phyloP scores from a whole-genome alignment of 495 filamentous ascomycete species.

The Xanthoparmelia taractica region DNA sequence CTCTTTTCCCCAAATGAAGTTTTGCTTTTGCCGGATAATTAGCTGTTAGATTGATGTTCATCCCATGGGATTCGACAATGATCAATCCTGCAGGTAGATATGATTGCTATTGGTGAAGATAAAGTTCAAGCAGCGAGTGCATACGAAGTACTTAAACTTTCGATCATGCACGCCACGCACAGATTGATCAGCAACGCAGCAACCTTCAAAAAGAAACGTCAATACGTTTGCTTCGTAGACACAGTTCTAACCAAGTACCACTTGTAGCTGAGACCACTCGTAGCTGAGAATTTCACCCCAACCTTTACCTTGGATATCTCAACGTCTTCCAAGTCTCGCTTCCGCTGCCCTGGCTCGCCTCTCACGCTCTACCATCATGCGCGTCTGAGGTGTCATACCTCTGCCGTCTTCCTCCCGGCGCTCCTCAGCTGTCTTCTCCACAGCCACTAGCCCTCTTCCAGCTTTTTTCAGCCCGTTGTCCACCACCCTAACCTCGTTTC shows the following conservation, averaged over 20 bases:
- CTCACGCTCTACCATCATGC: conserved; percentile 70
- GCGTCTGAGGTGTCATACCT: conserved; percentile 79
- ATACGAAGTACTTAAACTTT: not conserved
- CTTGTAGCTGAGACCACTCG: too few relatives aligned
- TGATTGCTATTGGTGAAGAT: not conserved
- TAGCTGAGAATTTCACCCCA: not conserved
- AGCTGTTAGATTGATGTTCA: not conserved
- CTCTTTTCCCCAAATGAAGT: not conserved
- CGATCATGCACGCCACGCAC: not conserved
- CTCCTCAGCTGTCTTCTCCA: conserved; percentile 63
- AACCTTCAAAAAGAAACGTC: not conserved
- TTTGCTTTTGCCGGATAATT: not conserved
- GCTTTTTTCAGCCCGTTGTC: conserved; percentile 36
- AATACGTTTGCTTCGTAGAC: not conserved
- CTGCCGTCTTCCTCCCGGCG: conserved; percentile 72
- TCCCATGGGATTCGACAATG: not conserved
- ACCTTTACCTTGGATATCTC: conserved; percentile 37
- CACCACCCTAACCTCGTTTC: conserved; percentile 42
- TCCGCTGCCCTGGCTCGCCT: conserved; percentile 78
- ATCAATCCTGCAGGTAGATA: not conserved
- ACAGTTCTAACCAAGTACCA: too few relatives aligned
- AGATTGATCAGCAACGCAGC: not conserved
- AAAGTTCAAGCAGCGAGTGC: not conserved
- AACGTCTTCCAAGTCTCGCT: conserved; percentile 59
- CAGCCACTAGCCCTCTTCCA: conserved; percentile 43